phyloP scores from a whole-genome alignment of 768 basidiomycete genomes.

The Paxillus rubicundulus region DNA sequence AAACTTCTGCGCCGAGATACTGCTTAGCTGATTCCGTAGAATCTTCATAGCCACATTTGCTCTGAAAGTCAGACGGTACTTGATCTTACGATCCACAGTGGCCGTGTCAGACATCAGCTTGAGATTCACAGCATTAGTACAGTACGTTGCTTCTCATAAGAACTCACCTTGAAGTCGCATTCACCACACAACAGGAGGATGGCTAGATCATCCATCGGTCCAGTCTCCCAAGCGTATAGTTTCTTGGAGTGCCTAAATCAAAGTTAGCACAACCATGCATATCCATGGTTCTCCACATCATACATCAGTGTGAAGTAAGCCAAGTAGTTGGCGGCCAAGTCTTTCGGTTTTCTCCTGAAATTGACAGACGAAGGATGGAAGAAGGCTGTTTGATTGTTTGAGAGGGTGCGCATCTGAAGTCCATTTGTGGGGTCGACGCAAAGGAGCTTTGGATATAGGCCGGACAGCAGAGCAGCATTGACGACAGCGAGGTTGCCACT shows the following conservation, averaged over 20 bases:
- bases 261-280: conserved; percentile 4
- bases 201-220: conserved; percentile 81
- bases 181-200: conserved; percentile 87
- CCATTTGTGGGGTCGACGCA: conserved; percentile 57
- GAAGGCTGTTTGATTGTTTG: conserved; percentile 72
- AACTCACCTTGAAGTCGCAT: conserved; percentile 75
- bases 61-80: conserved; percentile 66
- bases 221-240: conserved; percentile 90
- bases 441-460: conserved; percentile 89
- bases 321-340: conserved; percentile 74
- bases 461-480: conserved; percentile 80
- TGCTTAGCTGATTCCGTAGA: conserved; percentile 62
- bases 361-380: conserved; percentile 95
- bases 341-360: conserved; percentile 61
- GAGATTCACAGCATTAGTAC: background rate
- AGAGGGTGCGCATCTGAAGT: conserved; percentile 67
- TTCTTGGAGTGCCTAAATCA: conserved; percentile 82
- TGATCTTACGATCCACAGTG: conserved; percentile 83
- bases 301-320: conserved; percentile 89
- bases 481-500: conserved; percentile 63
- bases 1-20: conserved; percentile 63
- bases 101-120: conserved; percentile 73
- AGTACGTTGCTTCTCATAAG: background rate
- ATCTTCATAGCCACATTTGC: conserved; percentile 76
- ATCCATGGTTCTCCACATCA: conserved; percentile 14